Evolutionary conservation across 1,284 basidiomycete genomes (phyloP).

Genomic region (Meira miltonrushii): DNA sequence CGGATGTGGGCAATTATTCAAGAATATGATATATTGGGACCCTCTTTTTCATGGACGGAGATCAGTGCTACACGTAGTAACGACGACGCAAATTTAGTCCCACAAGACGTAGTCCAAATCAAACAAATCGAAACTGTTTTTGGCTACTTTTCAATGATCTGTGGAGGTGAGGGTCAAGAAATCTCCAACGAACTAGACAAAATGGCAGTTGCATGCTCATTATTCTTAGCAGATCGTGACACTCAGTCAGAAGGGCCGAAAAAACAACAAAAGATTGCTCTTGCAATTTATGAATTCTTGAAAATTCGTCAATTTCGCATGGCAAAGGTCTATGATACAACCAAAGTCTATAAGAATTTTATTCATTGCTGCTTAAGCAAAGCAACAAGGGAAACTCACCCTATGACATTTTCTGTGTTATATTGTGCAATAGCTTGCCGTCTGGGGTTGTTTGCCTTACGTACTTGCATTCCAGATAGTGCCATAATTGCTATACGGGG

Average conservation of each 20-base stretch:
- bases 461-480: conserved; percentile 27
- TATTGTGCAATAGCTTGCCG: conserved; percentile 31
- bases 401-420: conserved; percentile 24
- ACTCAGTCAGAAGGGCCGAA: conserved; percentile 3
- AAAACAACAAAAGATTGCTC: background rate
- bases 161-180: conserved; percentile 23
- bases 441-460: conserved; percentile 23
- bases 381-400: conserved; percentile 28
- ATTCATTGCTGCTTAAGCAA: conserved; percentile 26
- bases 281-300: conserved; percentile 26
- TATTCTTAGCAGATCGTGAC: conserved; percentile 21
- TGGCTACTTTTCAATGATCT: conserved; percentile 26
- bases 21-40: too few relatives aligned
- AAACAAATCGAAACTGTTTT: conserved; percentile 16
- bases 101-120: background rate
- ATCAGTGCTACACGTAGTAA: too few relatives aligned
- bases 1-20: background rate
- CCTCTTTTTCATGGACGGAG: too few relatives aligned
- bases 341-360: conserved; percentile 31
- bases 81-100: too few relatives aligned
- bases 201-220: conserved; percentile 26
- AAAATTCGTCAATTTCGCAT: conserved; percentile 23
- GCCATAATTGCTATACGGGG: conserved; percentile 27
- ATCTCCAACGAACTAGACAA: conserved; percentile 23
- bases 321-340: conserved; percentile 19